phyloP scores from a whole-genome alignment of 2,329 filamentous ascomycete genomes.

The Cryphonectria nitschkei region DNA sequence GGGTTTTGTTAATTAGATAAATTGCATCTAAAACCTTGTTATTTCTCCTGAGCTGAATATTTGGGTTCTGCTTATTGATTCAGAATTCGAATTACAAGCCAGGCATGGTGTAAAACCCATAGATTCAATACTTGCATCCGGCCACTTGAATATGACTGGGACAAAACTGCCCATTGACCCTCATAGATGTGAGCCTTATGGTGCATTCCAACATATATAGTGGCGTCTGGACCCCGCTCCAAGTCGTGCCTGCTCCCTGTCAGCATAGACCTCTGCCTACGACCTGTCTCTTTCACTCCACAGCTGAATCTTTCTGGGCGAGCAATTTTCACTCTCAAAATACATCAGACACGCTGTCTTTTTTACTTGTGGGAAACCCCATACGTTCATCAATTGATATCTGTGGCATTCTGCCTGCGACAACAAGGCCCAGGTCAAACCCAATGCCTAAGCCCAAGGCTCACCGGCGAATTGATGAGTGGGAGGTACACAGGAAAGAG shows the following conservation, averaged over 20 bases:
- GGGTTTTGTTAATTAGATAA: no score
- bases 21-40: no score
- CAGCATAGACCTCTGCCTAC: background rate
- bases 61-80: no score
- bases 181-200: background rate
- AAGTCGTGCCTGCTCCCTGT: background rate
- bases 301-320: background rate
- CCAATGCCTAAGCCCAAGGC: constrained; percentile 5
- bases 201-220: background rate
- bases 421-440: background rate
- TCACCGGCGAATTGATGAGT: background rate
- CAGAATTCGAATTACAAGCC: no score
- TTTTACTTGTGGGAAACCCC: background rate
- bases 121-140: no score
- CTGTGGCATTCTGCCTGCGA: no score
- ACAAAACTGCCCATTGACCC: no score
- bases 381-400: background rate
- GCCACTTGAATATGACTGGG: no score
- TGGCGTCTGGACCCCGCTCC: background rate
- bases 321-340: background rate
- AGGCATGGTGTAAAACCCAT: no score
- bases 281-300: no score
- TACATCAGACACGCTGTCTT: background rate
- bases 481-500: background rate
- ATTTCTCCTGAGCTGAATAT: no score